Evolutionary conservation across 2,329 filamentous ascomycete species (phyloP).

Genomic region (Claviceps spartinae): DNA sequence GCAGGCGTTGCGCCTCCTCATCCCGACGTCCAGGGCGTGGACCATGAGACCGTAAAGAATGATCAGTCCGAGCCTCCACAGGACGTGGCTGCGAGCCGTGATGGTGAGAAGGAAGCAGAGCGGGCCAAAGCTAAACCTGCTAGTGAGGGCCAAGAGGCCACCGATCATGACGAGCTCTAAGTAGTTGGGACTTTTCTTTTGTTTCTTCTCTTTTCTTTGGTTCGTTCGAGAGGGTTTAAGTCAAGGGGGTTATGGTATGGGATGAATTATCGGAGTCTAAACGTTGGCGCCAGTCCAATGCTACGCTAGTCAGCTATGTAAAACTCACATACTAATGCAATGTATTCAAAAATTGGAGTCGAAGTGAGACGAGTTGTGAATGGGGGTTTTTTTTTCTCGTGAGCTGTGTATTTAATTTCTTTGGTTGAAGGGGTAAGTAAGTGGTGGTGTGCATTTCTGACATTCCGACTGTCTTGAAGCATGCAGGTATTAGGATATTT

Average conservation of each 20-base stretch:
- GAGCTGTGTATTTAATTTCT: no score
- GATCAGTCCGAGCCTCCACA: slow-evolving; percentile 26
- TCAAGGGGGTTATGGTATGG: no score
- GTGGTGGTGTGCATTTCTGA: no score
- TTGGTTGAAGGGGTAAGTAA: no score
- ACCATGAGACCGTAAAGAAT: slow-evolving; percentile 41
- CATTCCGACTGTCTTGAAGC: no score
- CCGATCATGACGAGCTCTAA: slow-evolving; percentile 25
- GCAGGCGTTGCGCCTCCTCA: slow-evolving; percentile 42
- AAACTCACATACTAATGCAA: no score
- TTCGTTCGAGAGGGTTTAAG: neutral
- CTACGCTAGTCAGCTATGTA: neutral
- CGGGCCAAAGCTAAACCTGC: slow-evolving; percentile 45
- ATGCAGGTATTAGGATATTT: no score
- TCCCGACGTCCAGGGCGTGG: slow-evolving; percentile 46
- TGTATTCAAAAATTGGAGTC: no score
- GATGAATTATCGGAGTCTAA: neutral
- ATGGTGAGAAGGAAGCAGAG: slow-evolving; percentile 45
- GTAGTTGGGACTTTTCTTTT: neutral
- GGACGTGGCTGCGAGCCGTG: slow-evolving; percentile 34
- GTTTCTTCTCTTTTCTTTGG: neutral
- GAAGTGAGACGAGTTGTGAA: no score
- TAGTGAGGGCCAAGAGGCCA: slow-evolving; percentile 48
- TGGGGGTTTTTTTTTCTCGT: no score
- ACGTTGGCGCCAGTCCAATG: neutral